Base-by-base conservation (phyloP, 108 stramenopile species). In the Cyclotella atomus region DNA sequence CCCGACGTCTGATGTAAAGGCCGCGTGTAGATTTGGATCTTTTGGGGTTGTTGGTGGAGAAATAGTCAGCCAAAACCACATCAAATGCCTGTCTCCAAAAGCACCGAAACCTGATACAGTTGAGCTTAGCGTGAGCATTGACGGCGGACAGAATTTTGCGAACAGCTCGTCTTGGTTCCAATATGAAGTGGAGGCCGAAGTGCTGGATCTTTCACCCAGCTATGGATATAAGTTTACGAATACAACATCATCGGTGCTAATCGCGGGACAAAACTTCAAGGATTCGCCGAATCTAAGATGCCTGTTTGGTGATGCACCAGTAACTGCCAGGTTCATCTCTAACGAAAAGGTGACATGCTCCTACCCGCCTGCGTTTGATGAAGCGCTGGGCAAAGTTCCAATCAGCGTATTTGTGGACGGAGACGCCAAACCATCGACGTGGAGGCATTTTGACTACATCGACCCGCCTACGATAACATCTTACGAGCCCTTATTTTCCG, bases 361-460 rank as follows among this genome's bases (percentile, higher is more conserved):
- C 9, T 38, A 50, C 21, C 76, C 82, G 8, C 60, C 76, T 17
- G 21, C 54, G 1, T 1, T 7, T 29, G 59, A 29, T 12, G 33
- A 45, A 24, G 53, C 45, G 1, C 50, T 49, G n/a, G 16, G 47
- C 21, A 66, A 35, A 29, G 69, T 71, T 27, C 46, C 53, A 19
- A 45, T 76, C 35, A 66, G 25, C 17, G 21, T 76, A 32, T 38
- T 33, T 35, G 62, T 61, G 2, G 81, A 60, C 29, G 63, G 71
- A 17, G 66, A 59, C 3, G 50, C 56, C 5, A 32, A 25, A n/a
- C 19, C 53, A 46, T 44, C 59, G 36, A 65, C 76, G 9, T 67
- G 70, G 70, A 81, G 47, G 19, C 34, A 61, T 52, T 78, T 82
- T 70, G 71, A 76, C 23, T 85, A 81, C 67, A 30, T 63, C 41